phyloP scores from a whole-genome alignment of 2,329 filamentous ascomycete species.

The Pseudogymnoascus sp. region DNA sequence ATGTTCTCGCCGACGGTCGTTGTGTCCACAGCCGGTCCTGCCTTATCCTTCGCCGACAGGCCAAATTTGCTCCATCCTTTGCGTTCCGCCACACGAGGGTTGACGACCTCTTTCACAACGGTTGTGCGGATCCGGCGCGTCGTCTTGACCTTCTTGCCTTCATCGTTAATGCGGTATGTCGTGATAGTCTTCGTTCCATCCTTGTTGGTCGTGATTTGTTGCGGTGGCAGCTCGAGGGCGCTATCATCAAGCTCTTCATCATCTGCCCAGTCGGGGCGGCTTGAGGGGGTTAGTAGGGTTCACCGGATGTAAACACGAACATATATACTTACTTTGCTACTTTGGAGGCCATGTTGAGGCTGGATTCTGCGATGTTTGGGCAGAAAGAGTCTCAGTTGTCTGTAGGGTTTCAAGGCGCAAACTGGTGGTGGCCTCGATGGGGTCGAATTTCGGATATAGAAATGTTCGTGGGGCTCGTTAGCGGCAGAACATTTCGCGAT shows the following conservation, averaged over 20 bases:
- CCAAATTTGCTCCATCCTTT: constrained; percentile 93
- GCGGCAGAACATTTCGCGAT: constrained; percentile 8
- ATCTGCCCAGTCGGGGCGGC: constrained; percentile 75
- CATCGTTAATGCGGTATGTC: constrained; percentile 82
- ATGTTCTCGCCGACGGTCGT: constrained; percentile 97
- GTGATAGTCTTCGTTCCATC: constrained; percentile 96
- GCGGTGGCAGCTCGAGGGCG: constrained; percentile 65
- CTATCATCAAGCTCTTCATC: constrained; percentile 78
- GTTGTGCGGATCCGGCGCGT: constrained; percentile 92
- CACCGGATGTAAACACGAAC: neutral
- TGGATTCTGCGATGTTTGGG: neutral
- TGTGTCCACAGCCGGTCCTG: constrained; percentile 79
- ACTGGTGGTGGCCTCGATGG: constrained; percentile 5
- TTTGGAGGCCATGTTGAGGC: constrained; percentile 35
- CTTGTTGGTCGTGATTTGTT: constrained; percentile 90
- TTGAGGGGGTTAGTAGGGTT: constrained; percentile 17
- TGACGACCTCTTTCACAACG: constrained; percentile 85
- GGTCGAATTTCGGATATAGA: constrained; percentile 9
- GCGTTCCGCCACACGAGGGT: constrained; percentile 92
- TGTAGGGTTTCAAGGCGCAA: constrained; percentile 6
- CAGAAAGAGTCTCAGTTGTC: constrained; percentile 3
- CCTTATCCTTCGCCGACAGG: constrained; percentile 71
- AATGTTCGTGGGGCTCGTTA: constrained; percentile 12
- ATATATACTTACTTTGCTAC: constrained; percentile 34
- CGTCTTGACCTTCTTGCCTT: constrained; percentile 93